Percentiles rank a stretch among this genome's conserved stretches.
Evolutionary conservation across 164 flowering plant genomes (phyloP).

Genomic region (Kalanchoe fedtschenkoi): DNA sequence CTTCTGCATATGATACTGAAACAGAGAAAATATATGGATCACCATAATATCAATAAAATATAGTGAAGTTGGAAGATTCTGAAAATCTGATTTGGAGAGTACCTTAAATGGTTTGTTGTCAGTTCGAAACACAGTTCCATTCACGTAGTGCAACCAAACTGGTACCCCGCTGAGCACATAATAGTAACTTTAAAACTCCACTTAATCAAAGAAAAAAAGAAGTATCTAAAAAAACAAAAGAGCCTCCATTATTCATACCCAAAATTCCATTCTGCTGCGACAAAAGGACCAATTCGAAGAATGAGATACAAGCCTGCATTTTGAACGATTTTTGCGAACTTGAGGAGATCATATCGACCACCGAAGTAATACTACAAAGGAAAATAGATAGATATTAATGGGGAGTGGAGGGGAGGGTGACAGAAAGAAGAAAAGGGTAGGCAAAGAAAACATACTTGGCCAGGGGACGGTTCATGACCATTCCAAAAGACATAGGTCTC

Average conservation of each 20-base stretch:
- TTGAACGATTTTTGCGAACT: slow-evolving; percentile 81
- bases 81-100: not conserved
- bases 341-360: slow-evolving; percentile 73
- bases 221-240: not conserved
- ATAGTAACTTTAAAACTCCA: not conserved
- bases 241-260: slow-evolving; percentile 35
- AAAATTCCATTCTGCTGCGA: slow-evolving; percentile 94
- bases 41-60: not conserved
- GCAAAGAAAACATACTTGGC: slow-evolving; percentile 36
- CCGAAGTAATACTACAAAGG: slow-evolving; percentile 64
- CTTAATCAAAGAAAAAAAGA: not conserved
- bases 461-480: slow-evolving; percentile 80
- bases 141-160: slow-evolving; percentile 92
- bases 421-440: not conserved
- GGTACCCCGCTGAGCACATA: slow-evolving; percentile 64
- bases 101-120: slow-evolving; percentile 83
- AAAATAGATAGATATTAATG: not conserved
- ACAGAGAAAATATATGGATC: not conserved
- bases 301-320: slow-evolving; percentile 68
- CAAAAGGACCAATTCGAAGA: slow-evolving; percentile 88
- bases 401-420: not conserved
- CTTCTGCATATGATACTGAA: slow-evolving; percentile 78
- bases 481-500: slow-evolving; percentile 98
- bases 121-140: slow-evolving; percentile 74
- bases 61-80: not conserved